Conservation (phyloP, 306 rosid genomes). For the Abrus precatorius region DNA sequence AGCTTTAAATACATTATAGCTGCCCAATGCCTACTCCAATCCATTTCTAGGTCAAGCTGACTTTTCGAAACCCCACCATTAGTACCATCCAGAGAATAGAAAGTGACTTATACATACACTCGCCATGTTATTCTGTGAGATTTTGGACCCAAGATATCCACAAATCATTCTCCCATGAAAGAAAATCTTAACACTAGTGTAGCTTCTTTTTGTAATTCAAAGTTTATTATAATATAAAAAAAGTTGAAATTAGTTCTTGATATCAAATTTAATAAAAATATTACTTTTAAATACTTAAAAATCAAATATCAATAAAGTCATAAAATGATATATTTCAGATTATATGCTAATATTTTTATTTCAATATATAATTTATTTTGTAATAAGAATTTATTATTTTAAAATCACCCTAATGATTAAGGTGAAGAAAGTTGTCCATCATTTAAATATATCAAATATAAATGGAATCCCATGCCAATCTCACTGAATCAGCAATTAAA, state of each 20-base stretch:
- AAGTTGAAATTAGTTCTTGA: background rate
- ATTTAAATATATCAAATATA: background rate
- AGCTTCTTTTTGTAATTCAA: background rate
- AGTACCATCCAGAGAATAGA: background rate
- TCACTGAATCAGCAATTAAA: background rate
- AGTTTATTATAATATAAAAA: background rate
- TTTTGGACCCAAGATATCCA: background rate
- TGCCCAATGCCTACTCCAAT: background rate
- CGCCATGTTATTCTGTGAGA: conserved; percentile 15
- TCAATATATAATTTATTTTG: background rate
- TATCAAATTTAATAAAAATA: too few relatives aligned
- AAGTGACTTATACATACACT: background rate
- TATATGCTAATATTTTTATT: background rate
- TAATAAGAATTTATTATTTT: too few relatives aligned
- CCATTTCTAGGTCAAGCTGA: conserved; percentile 20
- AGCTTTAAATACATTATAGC: background rate
- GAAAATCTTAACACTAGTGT: background rate
- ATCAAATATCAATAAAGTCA: too few relatives aligned
- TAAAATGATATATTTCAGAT: too few relatives aligned
- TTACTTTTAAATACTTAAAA: too few relatives aligned
- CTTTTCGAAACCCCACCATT: background rate
- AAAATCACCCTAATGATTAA: too few relatives aligned
- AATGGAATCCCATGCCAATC: background rate
- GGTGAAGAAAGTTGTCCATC: too few relatives aligned
- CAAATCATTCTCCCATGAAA: background rate